These are phyloP conservation scores for Artemisia annua DNA, from an alignment of 129 eudicot genomes.

Conservation along the genomic window DNA sequence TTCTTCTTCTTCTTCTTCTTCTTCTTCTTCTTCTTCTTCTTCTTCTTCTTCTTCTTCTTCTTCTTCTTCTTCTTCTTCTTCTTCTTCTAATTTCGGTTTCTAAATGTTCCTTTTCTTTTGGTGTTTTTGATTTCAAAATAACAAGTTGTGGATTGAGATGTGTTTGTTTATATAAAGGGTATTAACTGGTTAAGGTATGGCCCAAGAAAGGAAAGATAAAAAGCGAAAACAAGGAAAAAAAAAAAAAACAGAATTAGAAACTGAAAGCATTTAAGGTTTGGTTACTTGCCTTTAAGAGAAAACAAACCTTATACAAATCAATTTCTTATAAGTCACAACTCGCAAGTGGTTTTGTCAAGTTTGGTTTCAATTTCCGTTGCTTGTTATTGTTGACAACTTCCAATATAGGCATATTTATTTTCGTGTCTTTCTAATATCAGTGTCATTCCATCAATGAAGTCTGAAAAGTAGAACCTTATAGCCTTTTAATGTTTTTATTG, in stretches of 20 bases:
- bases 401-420: constrained; percentile 3
- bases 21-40: too few species aligned
- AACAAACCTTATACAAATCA: constrained; percentile 19
- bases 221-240: not conserved
- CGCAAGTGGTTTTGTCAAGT: constrained; percentile 10
- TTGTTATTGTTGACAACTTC: not conserved
- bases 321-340: not conserved
- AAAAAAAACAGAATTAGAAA: constrained; percentile 1
- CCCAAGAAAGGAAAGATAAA: constrained; percentile 25
- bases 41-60: too few species aligned
- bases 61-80: constrained; percentile 10
- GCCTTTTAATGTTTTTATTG: too few species aligned
- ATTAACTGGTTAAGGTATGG: constrained; percentile 1
- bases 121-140: constrained; percentile 1
- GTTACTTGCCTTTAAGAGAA: constrained; percentile 23
- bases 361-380: not conserved
- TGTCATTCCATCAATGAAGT: not conserved
- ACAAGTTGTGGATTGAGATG: constrained; percentile 8
- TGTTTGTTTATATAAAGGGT: constrained; percentile 17
- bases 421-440: not conserved
- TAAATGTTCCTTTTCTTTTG: not conserved
- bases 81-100: not conserved
- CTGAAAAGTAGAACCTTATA: too few species aligned
- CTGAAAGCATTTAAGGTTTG: constrained; percentile 10
- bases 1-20: too few species aligned